These are phyloP conservation scores for Aspergillus sp. DNA, from an alignment of 2,329 filamentous ascomycete species.

Conservation along the genomic window DNA sequence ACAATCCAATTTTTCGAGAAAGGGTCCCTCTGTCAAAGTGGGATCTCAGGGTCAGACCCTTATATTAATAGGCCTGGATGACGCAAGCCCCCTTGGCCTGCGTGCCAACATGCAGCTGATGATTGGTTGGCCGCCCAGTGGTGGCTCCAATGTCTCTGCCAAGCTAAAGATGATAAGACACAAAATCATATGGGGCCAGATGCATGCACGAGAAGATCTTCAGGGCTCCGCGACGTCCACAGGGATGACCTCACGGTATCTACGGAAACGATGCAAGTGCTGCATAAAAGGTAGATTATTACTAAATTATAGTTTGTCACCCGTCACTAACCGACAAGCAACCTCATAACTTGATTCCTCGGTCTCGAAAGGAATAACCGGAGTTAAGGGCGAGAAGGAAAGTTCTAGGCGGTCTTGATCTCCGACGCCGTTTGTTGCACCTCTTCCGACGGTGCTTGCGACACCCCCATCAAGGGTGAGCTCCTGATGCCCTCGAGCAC, in stretches of 20 bases:
- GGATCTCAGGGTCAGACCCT: background rate
- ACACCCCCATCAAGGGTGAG: constrained; percentile 21
- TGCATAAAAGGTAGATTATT: background rate
- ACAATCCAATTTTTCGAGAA: background rate
- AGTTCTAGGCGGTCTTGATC: constrained; percentile 4
- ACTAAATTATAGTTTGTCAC: background rate
- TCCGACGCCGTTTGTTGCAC: constrained; percentile 15
- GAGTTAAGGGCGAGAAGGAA: background rate
- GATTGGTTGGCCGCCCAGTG: constrained; percentile 20
- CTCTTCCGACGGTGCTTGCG: constrained; percentile 19
- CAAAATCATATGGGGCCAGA: background rate
- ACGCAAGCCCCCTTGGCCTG: constrained; percentile 27
- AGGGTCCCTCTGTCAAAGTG: background rate
- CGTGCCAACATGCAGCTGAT: background rate
- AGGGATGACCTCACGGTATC: background rate
- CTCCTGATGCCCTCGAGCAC: constrained; percentile 32
- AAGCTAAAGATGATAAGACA: constrained; percentile 5
- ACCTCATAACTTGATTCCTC: background rate
- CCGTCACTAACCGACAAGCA: background rate
- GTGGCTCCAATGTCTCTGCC: background rate
- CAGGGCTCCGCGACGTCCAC: background rate
- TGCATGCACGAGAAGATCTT: constrained; percentile 9
- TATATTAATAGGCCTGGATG: constrained; percentile 20
- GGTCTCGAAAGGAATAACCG: background rate
- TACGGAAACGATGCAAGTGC: background rate